Conservation (phyloP, 106 monocot species). For the Allium sativum region DNA sequence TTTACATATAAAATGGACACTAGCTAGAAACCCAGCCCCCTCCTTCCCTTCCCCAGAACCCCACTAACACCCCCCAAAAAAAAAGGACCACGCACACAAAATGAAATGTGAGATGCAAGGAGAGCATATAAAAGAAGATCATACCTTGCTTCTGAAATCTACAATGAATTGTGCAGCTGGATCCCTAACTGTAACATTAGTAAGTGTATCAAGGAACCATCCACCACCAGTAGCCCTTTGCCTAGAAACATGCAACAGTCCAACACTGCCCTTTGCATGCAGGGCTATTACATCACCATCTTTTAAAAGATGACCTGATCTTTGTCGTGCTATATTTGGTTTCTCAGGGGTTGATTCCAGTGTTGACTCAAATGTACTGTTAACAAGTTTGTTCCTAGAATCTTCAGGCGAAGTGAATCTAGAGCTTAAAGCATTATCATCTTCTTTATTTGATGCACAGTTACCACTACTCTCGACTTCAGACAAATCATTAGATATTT, state of each 20-base stretch:
- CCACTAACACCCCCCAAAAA: too few relatives aligned
- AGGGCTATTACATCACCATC: constrained; percentile 79
- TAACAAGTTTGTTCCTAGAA: constrained; percentile 53
- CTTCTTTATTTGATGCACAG: constrained; percentile 48
- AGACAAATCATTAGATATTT: constrained; percentile 57
- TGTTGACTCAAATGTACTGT: constrained; percentile 35
- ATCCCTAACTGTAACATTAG: constrained; percentile 87
- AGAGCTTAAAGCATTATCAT: constrained; percentile 67
- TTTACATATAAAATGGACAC: too few relatives aligned
- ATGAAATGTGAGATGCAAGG: too few relatives aligned
- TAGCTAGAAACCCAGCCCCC: too few relatives aligned
- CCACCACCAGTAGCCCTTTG: constrained; percentile 67
- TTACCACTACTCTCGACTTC: constrained; percentile 46
- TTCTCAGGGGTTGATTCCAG: constrained; percentile 51
- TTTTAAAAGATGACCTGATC: constrained; percentile 42
- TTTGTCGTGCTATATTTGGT: constrained; percentile 12
- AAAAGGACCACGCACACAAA: background rate
- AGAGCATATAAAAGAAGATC: background rate
- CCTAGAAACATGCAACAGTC: constrained; percentile 54
- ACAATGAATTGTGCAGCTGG: constrained; percentile 86
- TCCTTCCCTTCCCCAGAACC: too few relatives aligned
- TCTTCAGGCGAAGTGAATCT: constrained; percentile 89
- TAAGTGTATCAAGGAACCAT: constrained; percentile 65
- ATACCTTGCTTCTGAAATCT: constrained; percentile 74
- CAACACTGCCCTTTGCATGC: constrained; percentile 43